Evolutionary conservation across 2,329 filamentous ascomycete species (phyloP), one percentile per base, ranked within the genome.

Genomic region (Xylariaceae sp.): DNA sequence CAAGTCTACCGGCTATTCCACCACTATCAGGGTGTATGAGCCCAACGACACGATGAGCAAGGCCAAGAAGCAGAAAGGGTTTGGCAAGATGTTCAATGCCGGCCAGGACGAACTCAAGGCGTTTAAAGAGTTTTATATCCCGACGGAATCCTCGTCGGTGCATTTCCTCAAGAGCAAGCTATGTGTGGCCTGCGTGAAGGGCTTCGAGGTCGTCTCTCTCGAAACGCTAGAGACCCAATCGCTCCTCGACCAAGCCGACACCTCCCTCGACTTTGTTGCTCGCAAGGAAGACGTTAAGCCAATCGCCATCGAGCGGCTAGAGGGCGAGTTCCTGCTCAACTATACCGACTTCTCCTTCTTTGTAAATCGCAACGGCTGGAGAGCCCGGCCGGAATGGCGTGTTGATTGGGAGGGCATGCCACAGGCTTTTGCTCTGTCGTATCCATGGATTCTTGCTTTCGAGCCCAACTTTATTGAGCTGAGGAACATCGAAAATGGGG

Each of bases 341-440:
- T 98, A 98, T 67, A 92, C 88, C 4, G 92, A 98, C 62, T 98
- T 96, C 65, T 95, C 88, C 9, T 98, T 98, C 77, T 98, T 97
- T 57, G 92, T 98, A 59, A 97, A 98, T 65, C 81, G 92, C 55
- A 97, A 98, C 62, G 92, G 92, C 26, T 98, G 92, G 92, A 81
- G 92, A 47, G 90, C 90, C 38, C 77, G 89, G 55, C 88, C 89
- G 4, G 92, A 98, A 63, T 98, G 92, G 92, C 83, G 85, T 55
- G 95, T 98, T 58, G 85, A 90, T 48, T 98, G 92, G 92, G 92
- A 98, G 68, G 92, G 92, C 40, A 86, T 81, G 31, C 92, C 92
- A 28, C 84, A 88, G 55, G 83, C 82, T 41, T 98, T 98, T 63
- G 92, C 92, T 1, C 81, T 97, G 38, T 95, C 88, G 51, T 94